phyloP scores from a whole-genome alignment of 2,329 filamentous ascomycete species.

The Colletotrichum sansevieriae region DNA sequence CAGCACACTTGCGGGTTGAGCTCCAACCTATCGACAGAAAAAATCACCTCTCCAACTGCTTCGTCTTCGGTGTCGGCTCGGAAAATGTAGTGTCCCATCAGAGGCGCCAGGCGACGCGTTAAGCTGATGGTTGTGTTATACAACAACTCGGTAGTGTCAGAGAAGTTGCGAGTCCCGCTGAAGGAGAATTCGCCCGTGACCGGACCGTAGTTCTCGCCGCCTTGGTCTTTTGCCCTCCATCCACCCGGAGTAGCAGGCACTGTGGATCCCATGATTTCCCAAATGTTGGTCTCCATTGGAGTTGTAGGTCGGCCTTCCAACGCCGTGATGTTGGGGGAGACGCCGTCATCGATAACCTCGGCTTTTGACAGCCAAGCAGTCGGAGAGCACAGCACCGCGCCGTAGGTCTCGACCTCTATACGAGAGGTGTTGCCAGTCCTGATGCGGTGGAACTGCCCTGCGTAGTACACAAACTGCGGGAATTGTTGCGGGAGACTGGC shows the following conservation, averaged over 20 bases:
- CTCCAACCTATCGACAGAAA: too few species aligned
- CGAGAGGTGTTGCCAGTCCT: background rate
- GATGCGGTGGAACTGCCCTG: background rate
- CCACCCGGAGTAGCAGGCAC: background rate
- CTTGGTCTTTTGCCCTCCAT: background rate
- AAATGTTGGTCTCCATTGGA: slow-evolving; percentile 4
- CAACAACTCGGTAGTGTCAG: slow-evolving; percentile 12
- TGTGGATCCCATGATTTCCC: background rate
- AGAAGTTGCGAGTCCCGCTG: background rate
- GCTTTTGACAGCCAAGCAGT: slow-evolving; percentile 25
- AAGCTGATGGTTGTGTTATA: too few species aligned
- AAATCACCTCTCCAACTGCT: too few species aligned
- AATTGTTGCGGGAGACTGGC: slow-evolving; percentile 22
- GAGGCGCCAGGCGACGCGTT: too few species aligned
- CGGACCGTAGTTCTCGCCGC: background rate
- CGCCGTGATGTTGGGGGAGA: slow-evolving; percentile 11
- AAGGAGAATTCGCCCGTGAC: background rate
- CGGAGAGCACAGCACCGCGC: slow-evolving; percentile 14
- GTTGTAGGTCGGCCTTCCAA: background rate
- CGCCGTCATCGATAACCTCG: slow-evolving; percentile 8
- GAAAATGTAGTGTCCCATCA: too few species aligned
- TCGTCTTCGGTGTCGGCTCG: too few species aligned
- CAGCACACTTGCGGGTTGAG: too few species aligned
- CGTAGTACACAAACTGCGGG: slow-evolving; percentile 15
- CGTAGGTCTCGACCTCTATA: background rate